These are phyloP conservation scores for Aspergillus tubingensis DNA, from an alignment of 2,329 filamentous ascomycete species.

Conservation along the genomic window DNA sequence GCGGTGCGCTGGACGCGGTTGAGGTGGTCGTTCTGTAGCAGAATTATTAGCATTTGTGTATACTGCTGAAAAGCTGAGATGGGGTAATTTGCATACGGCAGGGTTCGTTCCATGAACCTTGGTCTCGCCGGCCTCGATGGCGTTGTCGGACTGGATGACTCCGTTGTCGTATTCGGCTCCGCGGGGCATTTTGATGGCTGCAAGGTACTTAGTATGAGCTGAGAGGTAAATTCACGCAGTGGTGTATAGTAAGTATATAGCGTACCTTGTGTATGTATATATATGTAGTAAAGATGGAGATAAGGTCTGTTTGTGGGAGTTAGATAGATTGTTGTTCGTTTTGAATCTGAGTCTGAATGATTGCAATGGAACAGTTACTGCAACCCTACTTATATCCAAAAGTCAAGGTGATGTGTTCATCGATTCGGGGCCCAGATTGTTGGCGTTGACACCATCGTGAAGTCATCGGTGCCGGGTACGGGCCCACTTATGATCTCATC, in stretches of 20 bases:
- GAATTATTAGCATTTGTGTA: no score
- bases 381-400: neutral
- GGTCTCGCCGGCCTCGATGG: slow-evolving; percentile 36
- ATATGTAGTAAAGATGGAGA: neutral
- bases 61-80: no score
- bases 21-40: slow-evolving; percentile 30
- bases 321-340: neutral
- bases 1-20: slow-evolving; percentile 37
- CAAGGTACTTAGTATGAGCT: neutral
- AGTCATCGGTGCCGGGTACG: slow-evolving; percentile 28
- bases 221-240: no score
- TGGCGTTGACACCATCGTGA: slow-evolving; percentile 35
- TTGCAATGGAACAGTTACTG: no score
- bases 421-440: slow-evolving; percentile 4
- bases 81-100: slow-evolving; percentile 22
- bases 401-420: neutral
- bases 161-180: slow-evolving; percentile 44
- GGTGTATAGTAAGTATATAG: neutral
- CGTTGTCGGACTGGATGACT: slow-evolving; percentile 42
- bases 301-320: neutral
- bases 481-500: slow-evolving; percentile 31
- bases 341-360: no score
- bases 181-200: slow-evolving; percentile 39
- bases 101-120: slow-evolving; percentile 39
- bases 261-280: neutral